Percentiles rank a stretch among this genome's conserved stretches.
Conservation (phyloP, 768 basidiomycete genomes). For the Macrocybe gigantea region DNA sequence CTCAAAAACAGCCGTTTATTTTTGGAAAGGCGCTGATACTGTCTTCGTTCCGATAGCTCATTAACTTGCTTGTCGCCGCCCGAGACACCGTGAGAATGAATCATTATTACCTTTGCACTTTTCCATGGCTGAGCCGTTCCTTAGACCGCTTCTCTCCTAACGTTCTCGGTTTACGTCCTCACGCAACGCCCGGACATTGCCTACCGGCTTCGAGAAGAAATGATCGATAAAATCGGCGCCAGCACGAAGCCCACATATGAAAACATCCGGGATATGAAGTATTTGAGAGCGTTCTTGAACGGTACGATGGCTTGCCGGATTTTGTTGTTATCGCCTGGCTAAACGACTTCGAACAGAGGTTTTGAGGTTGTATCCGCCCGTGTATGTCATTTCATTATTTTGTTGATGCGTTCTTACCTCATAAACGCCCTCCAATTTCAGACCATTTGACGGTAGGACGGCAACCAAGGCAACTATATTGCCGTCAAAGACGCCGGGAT, state of each 20-base stretch:
- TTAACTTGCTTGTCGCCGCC: constrained; percentile 39
- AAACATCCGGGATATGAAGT: constrained; percentile 53
- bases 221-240: constrained; percentile 38
- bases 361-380: constrained; percentile 46
- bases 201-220: constrained; percentile 41
- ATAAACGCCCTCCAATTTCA: constrained; percentile 6
- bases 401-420: neutral
- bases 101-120: neutral
- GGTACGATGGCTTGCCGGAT: constrained; percentile 18
- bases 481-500: constrained; percentile 16
- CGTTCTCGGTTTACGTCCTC: constrained; percentile 50
- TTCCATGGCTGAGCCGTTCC: neutral
- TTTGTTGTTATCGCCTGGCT: neutral
- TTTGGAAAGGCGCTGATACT: neutral
- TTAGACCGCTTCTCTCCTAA: constrained; percentile 45
- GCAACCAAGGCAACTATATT: constrained; percentile 18
- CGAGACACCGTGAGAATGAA: constrained; percentile 31
- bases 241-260: constrained; percentile 43
- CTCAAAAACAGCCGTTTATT: neutral
- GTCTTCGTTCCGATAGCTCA: constrained; percentile 6
- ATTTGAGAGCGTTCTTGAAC: constrained; percentile 52
- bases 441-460: constrained; percentile 28
- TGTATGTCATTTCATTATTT: constrained; percentile 23
- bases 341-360: constrained; percentile 32
- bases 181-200: constrained; percentile 44